Base-by-base conservation (phyloP, 2,329 filamentous ascomycete genomes). In the Aspergillus nomiae region DNA sequence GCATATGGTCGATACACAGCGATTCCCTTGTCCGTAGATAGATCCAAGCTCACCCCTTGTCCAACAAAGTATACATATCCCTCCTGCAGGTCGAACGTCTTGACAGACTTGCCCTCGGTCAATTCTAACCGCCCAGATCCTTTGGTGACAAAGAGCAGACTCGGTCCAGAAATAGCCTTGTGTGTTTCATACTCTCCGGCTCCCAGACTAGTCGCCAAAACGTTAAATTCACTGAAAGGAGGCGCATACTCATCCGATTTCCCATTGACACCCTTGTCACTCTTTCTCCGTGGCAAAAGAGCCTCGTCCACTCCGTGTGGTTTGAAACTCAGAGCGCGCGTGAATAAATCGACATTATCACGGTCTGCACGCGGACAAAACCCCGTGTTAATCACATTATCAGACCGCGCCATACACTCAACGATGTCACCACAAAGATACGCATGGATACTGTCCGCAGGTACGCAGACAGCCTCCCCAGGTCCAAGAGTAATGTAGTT, bases 381-480 rank as follows among this genome's bases (percentile, higher is more conserved):
- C 0, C 90, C 90, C 0, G 86, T 87, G 74, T 91, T 91, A 56
- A 93, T 81, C 2, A 93, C 90, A 62, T 92, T 92, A 79, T 92
- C 89, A 24, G 84, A 88, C 9, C 89, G 84, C 1, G 90, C 90
- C 90, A 92, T 92, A 77, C 90, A 92, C 75, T 92, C 90, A 69
- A 92, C 87, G 58, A 92, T 91, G 72, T 92, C 87, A 3, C 90
- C 90, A 4, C 84, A 84, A 0, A 92, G 80, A 71, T 92, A 92
- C 0, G 90, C 90, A 71, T 92, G 89, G 59, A 92, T 90, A 5
- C 89, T 89, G 67, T 92, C 89, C 0, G 89, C 89, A 0, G 89
- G 90, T 19, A 92, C 89, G 73, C 86, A 91, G 58, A 92, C 83
- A 10, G 86, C 85, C 58, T 92, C 86, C 19, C 90, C 90, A 0